Evolutionary conservation across 106 monocot genomes (phyloP), one percentile per base, ranked within the genome.

Genomic region (Platanthera guangdongensis): DNA sequence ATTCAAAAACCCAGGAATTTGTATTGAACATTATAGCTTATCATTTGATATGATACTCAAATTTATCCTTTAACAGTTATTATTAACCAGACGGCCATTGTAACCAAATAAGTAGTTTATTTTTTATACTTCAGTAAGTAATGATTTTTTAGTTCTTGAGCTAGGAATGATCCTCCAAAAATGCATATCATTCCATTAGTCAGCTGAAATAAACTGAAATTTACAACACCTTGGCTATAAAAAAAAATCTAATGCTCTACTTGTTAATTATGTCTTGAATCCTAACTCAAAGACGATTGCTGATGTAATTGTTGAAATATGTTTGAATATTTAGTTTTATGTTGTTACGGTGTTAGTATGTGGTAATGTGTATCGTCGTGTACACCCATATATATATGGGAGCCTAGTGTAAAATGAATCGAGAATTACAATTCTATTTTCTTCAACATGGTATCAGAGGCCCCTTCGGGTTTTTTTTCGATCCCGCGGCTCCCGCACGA

Each of bases 191-290:
- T 60, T 60, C 21, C 59, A 60, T 60, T 60, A 18, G n/a, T 60
- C 18, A 60, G n/a, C 59, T 60, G 59, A 21, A 60, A 60, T 60
- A 60, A 60, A 7, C 19, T 21, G 18, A 60, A 60, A 21, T 0
- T 60, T 19, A 60, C 59, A 60, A 1, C 39, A 39, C 39, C 39
- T 39, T 39, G 39, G 2, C 39, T 39, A n/a, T n/a, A 16, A 57
- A 59, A 59, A 21, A 32, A 32, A 32, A 59, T 59, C 59, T 59
- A 59, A 59, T 82, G 57, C 9, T 79, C 90, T 32, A 0, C 32
- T 32, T 32, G 32, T 32, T 32, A 32, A 32, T 32, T 32, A 32
- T 32, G 32, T 2, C 32, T 32, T 2, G 32, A 32, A 32, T 32
- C 32, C 32, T 32, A 32, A 32, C 32, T 32, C 32, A 32, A 32